A percentile compares a stretch with the other conserved stretches of the same genome.
phyloP scores from a whole-genome alignment of 2,329 filamentous ascomycete species.

The Zasmidium cellare region DNA sequence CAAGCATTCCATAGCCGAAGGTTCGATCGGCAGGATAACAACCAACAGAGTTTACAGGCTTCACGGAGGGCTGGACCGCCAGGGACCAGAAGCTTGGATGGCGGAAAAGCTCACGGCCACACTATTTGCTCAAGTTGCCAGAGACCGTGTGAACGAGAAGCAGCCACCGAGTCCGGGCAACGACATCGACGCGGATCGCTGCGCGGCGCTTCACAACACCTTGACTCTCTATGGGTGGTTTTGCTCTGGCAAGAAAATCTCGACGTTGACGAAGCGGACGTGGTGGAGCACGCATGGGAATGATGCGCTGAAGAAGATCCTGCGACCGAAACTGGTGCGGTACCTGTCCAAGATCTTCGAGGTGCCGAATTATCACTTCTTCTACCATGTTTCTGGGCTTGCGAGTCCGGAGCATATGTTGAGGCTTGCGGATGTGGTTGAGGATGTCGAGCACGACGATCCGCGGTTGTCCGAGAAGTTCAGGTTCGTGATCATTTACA shows the following conservation, averaged over 20 bases:
- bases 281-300: constrained; percentile 35
- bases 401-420: constrained; percentile 30
- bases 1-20: not conserved
- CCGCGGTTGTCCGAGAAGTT: constrained; percentile 28
- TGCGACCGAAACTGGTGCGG: constrained; percentile 30
- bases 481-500: constrained; percentile 33
- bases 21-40: not conserved
- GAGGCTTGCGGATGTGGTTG: constrained; percentile 30
- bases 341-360: constrained; percentile 36
- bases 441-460: constrained; percentile 28
- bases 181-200: constrained; percentile 33
- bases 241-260: constrained; percentile 32
- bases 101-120: constrained; percentile 8
- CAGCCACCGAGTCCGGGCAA: constrained; percentile 22
- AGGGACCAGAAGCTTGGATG: not conserved
- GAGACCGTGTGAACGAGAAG: constrained; percentile 30
- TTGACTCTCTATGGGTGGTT: constrained; percentile 37
- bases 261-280: constrained; percentile 29
- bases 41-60: not conserved
- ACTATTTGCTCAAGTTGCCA: constrained; percentile 32
- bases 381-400: constrained; percentile 35
- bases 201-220: constrained; percentile 36
- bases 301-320: constrained; percentile 23
- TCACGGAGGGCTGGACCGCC: not conserved
- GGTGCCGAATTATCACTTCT: constrained; percentile 32